Conservation (phyloP, 805 yeast genomes). For the Candida ponderosae region DNA sequence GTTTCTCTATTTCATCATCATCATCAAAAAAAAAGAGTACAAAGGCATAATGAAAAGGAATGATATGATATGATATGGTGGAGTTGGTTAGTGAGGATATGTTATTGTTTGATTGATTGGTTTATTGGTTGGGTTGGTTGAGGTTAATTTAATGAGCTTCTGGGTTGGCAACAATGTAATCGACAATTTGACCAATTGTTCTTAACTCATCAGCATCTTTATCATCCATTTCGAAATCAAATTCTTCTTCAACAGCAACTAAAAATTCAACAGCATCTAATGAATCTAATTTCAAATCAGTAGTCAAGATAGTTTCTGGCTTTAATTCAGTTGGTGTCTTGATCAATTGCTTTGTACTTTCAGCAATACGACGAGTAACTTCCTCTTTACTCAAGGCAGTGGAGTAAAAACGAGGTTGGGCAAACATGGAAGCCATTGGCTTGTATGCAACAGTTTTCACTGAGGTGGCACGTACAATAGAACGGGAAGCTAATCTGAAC, state of each 20-base stretch:
- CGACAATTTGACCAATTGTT: conserved; percentile 89
- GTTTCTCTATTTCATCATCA: too few species aligned
- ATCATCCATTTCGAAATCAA: conserved; percentile 80
- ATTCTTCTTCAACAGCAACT: conserved; percentile 93
- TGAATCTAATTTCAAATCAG: conserved; percentile 83
- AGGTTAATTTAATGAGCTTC: conserved; percentile 24
- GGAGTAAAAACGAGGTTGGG: conserved; percentile 36
- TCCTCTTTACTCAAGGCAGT: conserved; percentile 69
- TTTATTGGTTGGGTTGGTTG: too few species aligned
- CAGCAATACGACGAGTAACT: conserved; percentile 73
- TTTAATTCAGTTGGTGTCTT: conserved; percentile 42
- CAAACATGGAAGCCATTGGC: conserved; percentile 10
- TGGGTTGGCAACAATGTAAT: conserved; percentile 70
- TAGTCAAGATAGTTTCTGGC: conserved; percentile 28
- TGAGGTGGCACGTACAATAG: conserved; percentile 28
- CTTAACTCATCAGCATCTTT: conserved; percentile 89
- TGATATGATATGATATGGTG: too few species aligned
- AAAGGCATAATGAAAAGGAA: too few species aligned
- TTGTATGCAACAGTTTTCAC: conserved; percentile 13
- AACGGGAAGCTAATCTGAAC: conserved; percentile 45
- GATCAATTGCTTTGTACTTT: conserved; percentile 62
- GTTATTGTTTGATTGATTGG: too few species aligned
- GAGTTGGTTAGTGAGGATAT: too few species aligned
- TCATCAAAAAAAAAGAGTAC: too few species aligned
- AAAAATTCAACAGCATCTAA: conserved; percentile 92